These are phyloP conservation scores for Cucurbita ficifolia DNA, from an alignment of 306 rosid species.

Conservation along the genomic window DNA sequence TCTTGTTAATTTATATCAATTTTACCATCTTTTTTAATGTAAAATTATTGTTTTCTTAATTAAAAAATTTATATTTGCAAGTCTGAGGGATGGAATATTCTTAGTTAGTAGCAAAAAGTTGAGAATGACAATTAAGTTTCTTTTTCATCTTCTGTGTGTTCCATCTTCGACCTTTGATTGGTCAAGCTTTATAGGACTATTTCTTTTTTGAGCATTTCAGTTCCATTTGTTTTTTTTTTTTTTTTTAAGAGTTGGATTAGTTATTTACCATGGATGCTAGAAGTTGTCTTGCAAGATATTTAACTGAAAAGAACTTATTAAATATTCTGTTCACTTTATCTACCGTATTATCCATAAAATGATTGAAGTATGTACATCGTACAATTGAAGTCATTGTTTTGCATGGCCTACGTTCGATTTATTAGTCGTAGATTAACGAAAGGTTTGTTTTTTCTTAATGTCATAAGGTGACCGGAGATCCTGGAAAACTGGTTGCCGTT, in stretches of 20 bases:
- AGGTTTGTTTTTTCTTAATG: conserved; percentile 6
- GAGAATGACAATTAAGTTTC: neutral
- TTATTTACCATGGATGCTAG: neutral
- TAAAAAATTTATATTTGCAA: neutral
- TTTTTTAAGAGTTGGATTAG: neutral
- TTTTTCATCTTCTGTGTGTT: neutral
- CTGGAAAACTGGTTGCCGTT: conserved; percentile 43
- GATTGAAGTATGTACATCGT: neutral
- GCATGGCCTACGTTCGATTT: neutral
- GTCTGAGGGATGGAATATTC: neutral
- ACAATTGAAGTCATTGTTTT: neutral
- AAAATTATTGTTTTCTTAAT: neutral
- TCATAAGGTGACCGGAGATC: conserved; percentile 49
- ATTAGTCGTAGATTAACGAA: neutral
- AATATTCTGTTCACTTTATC: neutral
- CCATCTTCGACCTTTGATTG: neutral
- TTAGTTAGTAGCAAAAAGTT: neutral
- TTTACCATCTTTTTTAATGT: neutral
- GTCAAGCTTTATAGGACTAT: neutral
- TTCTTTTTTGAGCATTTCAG: no score
- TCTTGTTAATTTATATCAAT: neutral
- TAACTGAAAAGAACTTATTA: neutral
- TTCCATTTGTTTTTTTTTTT: no score
- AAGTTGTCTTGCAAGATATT: no score
- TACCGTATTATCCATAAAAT: neutral